Evolutionary conservation across 2,329 filamentous ascomycete genomes (phyloP), one percentile per base, ranked within the genome.

Genomic region (Penicillium occitanis): DNA sequence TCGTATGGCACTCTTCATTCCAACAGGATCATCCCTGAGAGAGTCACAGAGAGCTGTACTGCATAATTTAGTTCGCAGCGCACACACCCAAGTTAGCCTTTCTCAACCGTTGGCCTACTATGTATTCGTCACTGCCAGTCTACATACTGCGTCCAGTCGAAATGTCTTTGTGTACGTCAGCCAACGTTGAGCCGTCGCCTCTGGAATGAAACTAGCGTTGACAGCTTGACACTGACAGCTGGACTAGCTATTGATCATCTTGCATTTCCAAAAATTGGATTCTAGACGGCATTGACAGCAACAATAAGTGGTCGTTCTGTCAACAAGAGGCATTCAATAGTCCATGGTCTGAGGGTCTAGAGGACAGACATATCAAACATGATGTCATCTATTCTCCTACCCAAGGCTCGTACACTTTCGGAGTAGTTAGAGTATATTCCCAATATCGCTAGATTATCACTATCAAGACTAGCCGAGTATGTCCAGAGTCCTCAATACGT

Each of bases 301-400:
- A 28, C 35, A 42, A 37, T 60, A 22, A 11, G 22, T 11, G 11
- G 25, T 57, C 10, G n/a, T 40, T 55, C 30, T 19, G n/a, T 22
- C 7, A 6, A 55, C 51, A 37, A 37, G 53, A 57, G 33, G 3
- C 33, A 37, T 22, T 55, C 33, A 37, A 40, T 57, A 57, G 28
- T 55, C 3, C 10, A 46, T 19, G 17, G 51, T 35, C 28, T 13
- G 30, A 35, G 51, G 22, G n/a, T 22, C 53, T 37, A 57, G 19
- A 35, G 51, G 30, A 35, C 51, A 22, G 51, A 57, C 53, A 40
- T 37, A 14, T 57, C 42, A 25, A 19, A 33, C 25, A 30, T 62
- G 46, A 62, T 62, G 46, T 62, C 60, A 53, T 53, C 6, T 40
- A 51, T 62, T 53, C 28, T 40, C 35, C 19, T 13, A 10, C 22